phyloP scores from a whole-genome alignment of 352 stramenopile genomes.

The Blastocystis sp. region DNA sequence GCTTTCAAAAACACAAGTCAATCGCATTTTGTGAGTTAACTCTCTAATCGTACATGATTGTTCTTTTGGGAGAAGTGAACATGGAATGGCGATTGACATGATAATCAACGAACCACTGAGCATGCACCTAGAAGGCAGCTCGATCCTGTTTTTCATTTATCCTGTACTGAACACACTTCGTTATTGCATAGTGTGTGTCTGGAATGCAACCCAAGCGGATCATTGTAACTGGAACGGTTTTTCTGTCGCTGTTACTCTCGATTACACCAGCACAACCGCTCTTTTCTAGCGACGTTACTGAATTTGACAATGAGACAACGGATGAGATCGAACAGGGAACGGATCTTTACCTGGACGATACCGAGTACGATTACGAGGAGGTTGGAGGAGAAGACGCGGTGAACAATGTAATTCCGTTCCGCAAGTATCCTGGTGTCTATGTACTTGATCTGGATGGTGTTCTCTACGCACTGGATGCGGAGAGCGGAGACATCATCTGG shows the following conservation, averaged over 20 bases:
- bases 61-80: too few relatives aligned
- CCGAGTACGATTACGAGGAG: constrained; percentile 25
- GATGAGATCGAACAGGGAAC: background rate
- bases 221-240: background rate
- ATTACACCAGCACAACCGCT: background rate
- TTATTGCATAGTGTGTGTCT: too few relatives aligned
- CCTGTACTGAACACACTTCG: too few relatives aligned
- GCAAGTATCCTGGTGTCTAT: constrained; percentile 22
- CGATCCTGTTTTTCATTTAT: too few relatives aligned
- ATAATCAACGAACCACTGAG: constrained; percentile 18
- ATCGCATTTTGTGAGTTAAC: too few relatives aligned
- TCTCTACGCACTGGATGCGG: constrained; percentile 9
- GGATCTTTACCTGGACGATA: constrained; percentile 1
- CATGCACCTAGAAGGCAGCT: too few relatives aligned
- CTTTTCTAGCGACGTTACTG: background rate
- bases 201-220: background rate
- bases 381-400: background rate
- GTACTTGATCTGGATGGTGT: constrained; percentile 30
- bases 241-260: background rate
- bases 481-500: constrained; percentile 24
- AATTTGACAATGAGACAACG: background rate
- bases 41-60: too few relatives aligned
- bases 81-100: background rate
- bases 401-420: background rate
- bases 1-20: too few relatives aligned